These are phyloP conservation scores for Fusarium irregulare DNA, from an alignment of 2,329 filamentous ascomycete species.

Conservation along the genomic window DNA sequence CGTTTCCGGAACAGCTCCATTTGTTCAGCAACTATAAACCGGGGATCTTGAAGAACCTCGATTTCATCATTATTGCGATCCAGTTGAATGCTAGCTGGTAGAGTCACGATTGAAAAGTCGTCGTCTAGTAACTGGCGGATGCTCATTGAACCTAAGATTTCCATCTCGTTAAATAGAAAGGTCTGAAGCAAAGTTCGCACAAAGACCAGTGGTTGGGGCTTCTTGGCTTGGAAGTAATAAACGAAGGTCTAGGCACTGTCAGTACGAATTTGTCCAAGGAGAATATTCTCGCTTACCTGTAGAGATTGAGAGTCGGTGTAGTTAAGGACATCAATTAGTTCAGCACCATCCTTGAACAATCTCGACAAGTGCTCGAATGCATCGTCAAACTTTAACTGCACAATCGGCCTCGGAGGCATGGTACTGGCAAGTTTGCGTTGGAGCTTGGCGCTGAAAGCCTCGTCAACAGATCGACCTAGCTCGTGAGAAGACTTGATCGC, in stretches of 20 bases:
- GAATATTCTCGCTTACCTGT: conserved; percentile 63
- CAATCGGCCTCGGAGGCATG: conserved; percentile 90
- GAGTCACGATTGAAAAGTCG: conserved; percentile 80
- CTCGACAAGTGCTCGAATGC: conserved; percentile 76
- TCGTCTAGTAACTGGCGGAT: conserved; percentile 82
- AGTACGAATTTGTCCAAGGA: neutral
- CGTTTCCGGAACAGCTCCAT: conserved; percentile 77
- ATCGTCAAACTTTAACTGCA: conserved; percentile 78
- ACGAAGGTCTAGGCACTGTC: conserved; percentile 71
- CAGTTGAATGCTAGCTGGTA: conserved; percentile 77
- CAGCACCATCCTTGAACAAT: conserved; percentile 77
- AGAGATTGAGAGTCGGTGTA: conserved; percentile 77
- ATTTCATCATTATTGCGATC: conserved; percentile 80
- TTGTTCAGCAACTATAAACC: conserved; percentile 76
- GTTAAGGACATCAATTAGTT: conserved; percentile 74
- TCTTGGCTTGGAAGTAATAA: conserved; percentile 78
- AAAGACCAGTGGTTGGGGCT: conserved; percentile 85
- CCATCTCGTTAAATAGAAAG: conserved; percentile 78
- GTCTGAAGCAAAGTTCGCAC: conserved; percentile 83
- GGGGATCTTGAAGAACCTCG: conserved; percentile 78
- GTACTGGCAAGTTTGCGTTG: conserved; percentile 94
- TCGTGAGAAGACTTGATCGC: conserved; percentile 68
- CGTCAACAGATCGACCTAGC: conserved; percentile 73
- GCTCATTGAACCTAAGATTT: conserved; percentile 73
- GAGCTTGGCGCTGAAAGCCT: conserved; percentile 89